Evolutionary conservation across 2,329 filamentous ascomycete genomes (phyloP), one percentile per base, ranked within the genome.

Genomic region (Capronia coronata): DNA sequence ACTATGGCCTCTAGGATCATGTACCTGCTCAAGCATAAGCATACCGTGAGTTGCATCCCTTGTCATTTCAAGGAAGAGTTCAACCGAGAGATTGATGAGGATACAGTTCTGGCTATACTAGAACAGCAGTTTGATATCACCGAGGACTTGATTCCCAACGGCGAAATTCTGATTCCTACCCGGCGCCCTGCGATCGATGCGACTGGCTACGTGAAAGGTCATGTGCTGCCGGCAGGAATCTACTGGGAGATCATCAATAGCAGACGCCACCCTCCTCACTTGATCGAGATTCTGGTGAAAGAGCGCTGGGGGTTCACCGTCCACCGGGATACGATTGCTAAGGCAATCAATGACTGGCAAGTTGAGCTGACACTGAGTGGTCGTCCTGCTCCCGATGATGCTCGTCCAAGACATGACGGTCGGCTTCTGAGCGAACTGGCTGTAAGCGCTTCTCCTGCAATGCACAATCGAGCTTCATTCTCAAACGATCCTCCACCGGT

Each of bases 61-160:
- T 49, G 42, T 16, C 45, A 52, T 14, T 19, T 52, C 16, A 13
- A 19, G 2, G 41, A 48, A 22, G 50, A 52, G 22, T 54, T 39
- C 19, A 30, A 51, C 34, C 40, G 43, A 6, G 51, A 54, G 29
- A 47, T 51, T 14, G 18, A 34, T 4, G n/a, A 2, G n/a, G 51
- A 50, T 7, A 43, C 47, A 23, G 21, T 50, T 30, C 29, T 38
- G 37, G 51, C 42, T 30, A n/a, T 54, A 3, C 14, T 54, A 21
- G 23, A 48, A 2, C 39, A 18, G 11, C 22, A 54, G 3, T 50
- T 54, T 30, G 38, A 47, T n/a, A n/a, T 50, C 1, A 49, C 46
- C 16, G 43, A 46, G 3, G 34, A 47, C 6, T 3, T 9, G 19
- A 16, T 49, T 13, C 40, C 50, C 8, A 13, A 14, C 2, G 46